Evolutionary conservation across 192 early-diverging fungal species (phyloP), one percentile per base, ranked within the genome.

Genomic region (Backusella macrospora): DNA sequence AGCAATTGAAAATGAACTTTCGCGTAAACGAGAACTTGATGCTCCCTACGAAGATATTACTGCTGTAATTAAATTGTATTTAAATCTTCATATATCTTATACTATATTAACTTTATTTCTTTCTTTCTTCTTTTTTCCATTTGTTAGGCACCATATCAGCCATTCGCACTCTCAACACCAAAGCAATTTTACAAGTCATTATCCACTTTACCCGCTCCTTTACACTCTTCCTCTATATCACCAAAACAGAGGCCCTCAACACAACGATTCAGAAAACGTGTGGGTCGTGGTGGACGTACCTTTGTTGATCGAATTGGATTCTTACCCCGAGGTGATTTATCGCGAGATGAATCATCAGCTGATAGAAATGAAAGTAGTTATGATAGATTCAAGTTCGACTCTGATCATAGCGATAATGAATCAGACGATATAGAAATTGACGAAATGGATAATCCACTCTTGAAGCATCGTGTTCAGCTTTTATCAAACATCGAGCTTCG

Each of bases 231-330:
- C 68, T 43, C 42, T 43, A 46, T 21, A 26, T 13, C 21, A 26
- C 26, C 49, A 76, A 68, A 29, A 67, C 55, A 46, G 62, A 73
- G 39, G 8, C 44, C 43, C 7, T 44, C 75, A 68, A 29, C 70
- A 26, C 68, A 79, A 67, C 68, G 76, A 37, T 88, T 82, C 44
- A 78, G 93, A 52, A 86, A 81, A 71, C 83, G 94, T 23, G 65
- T 94, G 34, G 94, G 94, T 12, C 85, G 94, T 64, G 92, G 93
- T 26, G 94, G 94, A n/a, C 83, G 94, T 39, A 81, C 91, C 10
- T 82, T 89, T 49, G 84, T 94, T 39, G 94, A 95, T 81, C 87
- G 94, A 21, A 85, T 86, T 14, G 73, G 74, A 26, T 71, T 74
- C 10, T 52, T 73, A 8, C 70, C 34, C 14, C 18, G 40, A 9